Conservation (phyloP, 2,329 filamentous ascomycete genomes). For the Septoria linicola region DNA sequence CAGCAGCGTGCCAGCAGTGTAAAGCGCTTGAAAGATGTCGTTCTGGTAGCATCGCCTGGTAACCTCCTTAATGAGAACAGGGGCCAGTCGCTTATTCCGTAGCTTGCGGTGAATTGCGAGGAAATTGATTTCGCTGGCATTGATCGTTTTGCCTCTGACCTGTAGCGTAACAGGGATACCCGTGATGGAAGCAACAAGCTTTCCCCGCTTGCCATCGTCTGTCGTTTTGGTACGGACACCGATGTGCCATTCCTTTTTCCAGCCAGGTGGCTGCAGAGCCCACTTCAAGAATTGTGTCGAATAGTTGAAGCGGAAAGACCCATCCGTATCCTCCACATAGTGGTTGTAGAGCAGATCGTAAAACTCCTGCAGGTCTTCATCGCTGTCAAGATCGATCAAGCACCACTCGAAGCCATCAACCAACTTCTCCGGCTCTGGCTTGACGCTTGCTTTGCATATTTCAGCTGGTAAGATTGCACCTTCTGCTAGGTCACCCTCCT, state of each 20-base stretch:
- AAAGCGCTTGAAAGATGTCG: constrained; percentile 90
- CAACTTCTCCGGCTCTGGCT: constrained; percentile 65
- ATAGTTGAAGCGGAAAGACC: constrained; percentile 98
- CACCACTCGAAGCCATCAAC: constrained; percentile 91
- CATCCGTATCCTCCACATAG: constrained; percentile 95
- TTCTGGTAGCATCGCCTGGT: constrained; percentile 86
- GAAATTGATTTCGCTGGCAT: constrained; percentile 94
- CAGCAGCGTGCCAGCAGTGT: constrained; percentile 87
- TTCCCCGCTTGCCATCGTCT: constrained; percentile 64
- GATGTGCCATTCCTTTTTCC: constrained; percentile 92
- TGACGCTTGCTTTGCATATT: constrained; percentile 59
- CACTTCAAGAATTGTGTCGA: constrained; percentile 85
- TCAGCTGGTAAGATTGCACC: constrained; percentile 81
- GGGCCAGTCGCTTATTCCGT: constrained; percentile 84
- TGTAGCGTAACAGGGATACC: constrained; percentile 83
- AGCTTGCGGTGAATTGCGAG: constrained; percentile 98
- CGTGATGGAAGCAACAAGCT: constrained; percentile 93
- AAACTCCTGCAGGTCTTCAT: constrained; percentile 78
- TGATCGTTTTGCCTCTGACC: constrained; percentile 72
- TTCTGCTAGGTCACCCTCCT: constrained; percentile 62
- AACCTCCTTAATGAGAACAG: constrained; percentile 95
- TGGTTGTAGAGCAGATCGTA: constrained; percentile 89
- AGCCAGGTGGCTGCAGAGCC: constrained; percentile 92
- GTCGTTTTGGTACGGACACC: constrained; percentile 69
- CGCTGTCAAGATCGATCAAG: constrained; percentile 78